Percentiles rank a stretch among this genome's conserved stretches.
phyloP scores from a whole-genome alignment of 345 rosid species.

The Lumnitzera racemosa region DNA sequence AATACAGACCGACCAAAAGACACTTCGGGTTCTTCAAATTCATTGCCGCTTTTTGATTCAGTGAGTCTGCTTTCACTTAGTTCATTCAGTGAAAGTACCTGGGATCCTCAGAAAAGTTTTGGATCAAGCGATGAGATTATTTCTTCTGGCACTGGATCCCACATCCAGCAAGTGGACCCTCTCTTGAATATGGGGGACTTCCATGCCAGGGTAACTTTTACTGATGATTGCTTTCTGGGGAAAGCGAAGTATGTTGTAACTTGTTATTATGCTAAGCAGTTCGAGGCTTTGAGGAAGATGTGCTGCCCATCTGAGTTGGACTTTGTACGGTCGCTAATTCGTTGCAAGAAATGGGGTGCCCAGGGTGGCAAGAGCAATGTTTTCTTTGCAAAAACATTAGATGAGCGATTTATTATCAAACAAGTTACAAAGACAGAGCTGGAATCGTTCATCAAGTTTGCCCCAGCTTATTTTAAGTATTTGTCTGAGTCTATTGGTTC shows the following conservation, averaged over 20 bases:
- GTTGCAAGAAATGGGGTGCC: conserved; percentile 98
- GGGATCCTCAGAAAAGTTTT: conserved; percentile 36
- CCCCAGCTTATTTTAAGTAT: conserved; percentile 75
- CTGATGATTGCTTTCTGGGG: conserved; percentile 62
- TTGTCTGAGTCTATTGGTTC: conserved; percentile 64
- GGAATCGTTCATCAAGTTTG: conserved; percentile 92
- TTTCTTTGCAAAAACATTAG: conserved; percentile 93
- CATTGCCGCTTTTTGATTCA: conserved; percentile 51
- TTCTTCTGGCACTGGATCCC: conserved; percentile 27
- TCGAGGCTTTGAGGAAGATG: conserved; percentile 79
- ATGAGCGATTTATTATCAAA: conserved; percentile 92
- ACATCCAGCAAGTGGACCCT: conserved; percentile 47
- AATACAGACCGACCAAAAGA: conserved; percentile 56
- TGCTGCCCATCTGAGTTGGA: conserved; percentile 88
- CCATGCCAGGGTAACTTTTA: conserved; percentile 73
- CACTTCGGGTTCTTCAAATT: conserved; percentile 27
- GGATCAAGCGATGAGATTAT: conserved; percentile 53
- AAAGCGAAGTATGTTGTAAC: conserved; percentile 72
- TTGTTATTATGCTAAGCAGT: conserved; percentile 81
- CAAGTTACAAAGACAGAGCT: conserved; percentile 95
- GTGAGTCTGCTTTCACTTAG: conserved; percentile 41
- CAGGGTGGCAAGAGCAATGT: conserved; percentile 99
- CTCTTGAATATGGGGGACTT: conserved; percentile 46
- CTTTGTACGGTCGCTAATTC: conserved; percentile 82
- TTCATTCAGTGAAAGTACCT: conserved; percentile 40